Percentiles rank a stretch among this genome's conserved stretches.
Conservation (phyloP, 352 stramenopile genomes). For the Phytophthora agathidicida region DNA sequence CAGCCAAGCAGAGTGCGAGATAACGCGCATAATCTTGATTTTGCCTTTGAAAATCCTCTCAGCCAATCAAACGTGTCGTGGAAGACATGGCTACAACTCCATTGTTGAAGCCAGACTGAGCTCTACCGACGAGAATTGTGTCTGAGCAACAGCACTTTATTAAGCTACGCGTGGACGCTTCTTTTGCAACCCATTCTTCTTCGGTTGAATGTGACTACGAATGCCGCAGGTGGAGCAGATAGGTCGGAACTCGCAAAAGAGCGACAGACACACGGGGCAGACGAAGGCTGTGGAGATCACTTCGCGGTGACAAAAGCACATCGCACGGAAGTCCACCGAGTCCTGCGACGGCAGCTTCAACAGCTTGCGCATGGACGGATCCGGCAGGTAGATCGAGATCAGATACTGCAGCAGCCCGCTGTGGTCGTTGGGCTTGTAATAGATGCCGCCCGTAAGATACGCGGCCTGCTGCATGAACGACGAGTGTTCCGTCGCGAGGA, state of each 20-base stretch:
- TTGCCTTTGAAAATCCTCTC: slow-evolving; percentile 3
- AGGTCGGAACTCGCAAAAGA: slow-evolving; percentile 88
- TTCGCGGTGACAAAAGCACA: slow-evolving; percentile 90
- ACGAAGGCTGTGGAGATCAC: slow-evolving; percentile 87
- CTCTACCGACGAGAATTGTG: slow-evolving; percentile 3
- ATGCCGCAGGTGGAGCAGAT: slow-evolving; percentile 90
- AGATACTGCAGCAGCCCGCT: slow-evolving; percentile 84
- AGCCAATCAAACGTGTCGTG: slow-evolving; percentile 22
- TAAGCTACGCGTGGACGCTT: slow-evolving; percentile 45
- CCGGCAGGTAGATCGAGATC: slow-evolving; percentile 86
- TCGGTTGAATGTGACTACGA: slow-evolving; percentile 78
- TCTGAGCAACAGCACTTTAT: slow-evolving; percentile 10
- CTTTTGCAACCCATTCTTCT: slow-evolving; percentile 62
- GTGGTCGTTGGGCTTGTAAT: slow-evolving; percentile 83
- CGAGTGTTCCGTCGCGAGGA: slow-evolving; percentile 76
- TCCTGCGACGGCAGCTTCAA: slow-evolving; percentile 86
- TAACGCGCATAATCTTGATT: slow-evolving; percentile 38
- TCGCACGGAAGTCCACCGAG: slow-evolving; percentile 88
- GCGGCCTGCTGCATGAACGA: slow-evolving; percentile 89
- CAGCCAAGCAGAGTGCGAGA: slow-evolving; percentile 11
- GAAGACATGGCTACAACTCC: too few species aligned
- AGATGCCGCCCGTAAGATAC: slow-evolving; percentile 87
- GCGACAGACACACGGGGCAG: slow-evolving; percentile 87
- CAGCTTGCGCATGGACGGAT: slow-evolving; percentile 79
- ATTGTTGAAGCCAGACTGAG: too few species aligned